Percentiles rank a stretch among this genome's conserved stretches.
These are phyloP conservation scores for Astraeus odoratus DNA, from an alignment of 768 basidiomycete species.

Conservation along the genomic window DNA sequence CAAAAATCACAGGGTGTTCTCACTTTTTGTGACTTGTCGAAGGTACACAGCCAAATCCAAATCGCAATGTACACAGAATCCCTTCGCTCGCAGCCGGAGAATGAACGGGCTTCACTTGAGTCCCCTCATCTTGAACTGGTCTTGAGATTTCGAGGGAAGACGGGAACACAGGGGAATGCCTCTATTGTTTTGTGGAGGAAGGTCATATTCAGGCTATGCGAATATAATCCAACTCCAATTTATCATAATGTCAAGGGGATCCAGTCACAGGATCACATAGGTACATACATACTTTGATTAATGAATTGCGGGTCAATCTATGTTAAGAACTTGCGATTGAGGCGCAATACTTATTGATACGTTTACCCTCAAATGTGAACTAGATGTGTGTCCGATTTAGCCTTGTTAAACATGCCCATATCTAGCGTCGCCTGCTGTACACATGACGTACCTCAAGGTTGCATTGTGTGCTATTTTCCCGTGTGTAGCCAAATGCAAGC, in stretches of 20 bases:
- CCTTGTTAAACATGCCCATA: not conserved
- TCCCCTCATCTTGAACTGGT: not conserved
- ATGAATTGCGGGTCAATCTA: not conserved
- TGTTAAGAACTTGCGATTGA: constrained; percentile 13
- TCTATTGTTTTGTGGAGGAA: constrained; percentile 39
- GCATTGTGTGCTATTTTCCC: not conserved
- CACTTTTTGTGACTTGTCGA: not conserved
- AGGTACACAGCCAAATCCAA: not conserved
- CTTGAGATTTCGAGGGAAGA: not conserved
- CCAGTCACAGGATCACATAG: constrained; percentile 30
- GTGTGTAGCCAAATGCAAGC: not conserved
- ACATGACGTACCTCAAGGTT: not conserved
- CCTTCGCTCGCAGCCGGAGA: not conserved
- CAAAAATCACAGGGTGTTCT: not conserved
- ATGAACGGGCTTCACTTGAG: not conserved
- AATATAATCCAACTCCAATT: constrained; percentile 26
- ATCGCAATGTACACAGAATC: not conserved
- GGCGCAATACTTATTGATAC: constrained; percentile 19
- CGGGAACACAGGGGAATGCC: not conserved
- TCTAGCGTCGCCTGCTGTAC: not conserved
- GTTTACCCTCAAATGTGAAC: not conserved
- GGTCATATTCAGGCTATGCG: constrained; percentile 42
- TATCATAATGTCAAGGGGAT: constrained; percentile 33
- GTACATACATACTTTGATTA: constrained; percentile 22
- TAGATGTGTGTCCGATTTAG: not conserved